Evolutionary conservation across 805 yeast genomes (phyloP).

Genomic region (Maudiozyma pseudohumilis): DNA sequence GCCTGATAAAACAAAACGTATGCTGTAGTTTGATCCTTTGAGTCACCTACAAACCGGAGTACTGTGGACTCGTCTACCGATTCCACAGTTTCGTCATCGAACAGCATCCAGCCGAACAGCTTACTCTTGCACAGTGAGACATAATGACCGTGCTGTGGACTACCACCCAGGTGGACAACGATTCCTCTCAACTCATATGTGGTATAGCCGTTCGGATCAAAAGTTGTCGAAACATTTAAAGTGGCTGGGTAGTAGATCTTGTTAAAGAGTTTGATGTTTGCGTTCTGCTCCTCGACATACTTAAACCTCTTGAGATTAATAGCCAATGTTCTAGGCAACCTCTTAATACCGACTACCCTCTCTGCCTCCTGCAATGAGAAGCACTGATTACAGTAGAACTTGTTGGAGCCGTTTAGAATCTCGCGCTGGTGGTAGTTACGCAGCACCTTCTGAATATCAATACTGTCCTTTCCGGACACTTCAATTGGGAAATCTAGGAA

Average conservation of each 20-base stretch:
- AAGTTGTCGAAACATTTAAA: conserved; percentile 51
- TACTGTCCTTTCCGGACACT: conserved; percentile 61
- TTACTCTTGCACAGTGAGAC: conserved; percentile 75
- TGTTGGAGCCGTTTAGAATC: conserved; percentile 74
- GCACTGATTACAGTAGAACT: conserved; percentile 87
- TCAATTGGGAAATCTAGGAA: conserved; percentile 84
- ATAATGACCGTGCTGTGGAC: conserved; percentile 96
- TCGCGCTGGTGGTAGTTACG: conserved; percentile 65
- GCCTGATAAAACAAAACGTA: conserved; percentile 77
- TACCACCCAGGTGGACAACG: conserved; percentile 93
- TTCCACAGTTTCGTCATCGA: conserved; percentile 94
- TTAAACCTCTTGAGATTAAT: conserved; percentile 87
- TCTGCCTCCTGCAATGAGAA: conserved; percentile 89
- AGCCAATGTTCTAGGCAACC: conserved; percentile 68
- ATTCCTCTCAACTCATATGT: conserved; percentile 76
- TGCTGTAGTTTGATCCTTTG: conserved; percentile 82
- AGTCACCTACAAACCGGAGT: conserved; percentile 77
- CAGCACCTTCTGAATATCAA: conserved; percentile 45
- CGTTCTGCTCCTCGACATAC: conserved; percentile 71
- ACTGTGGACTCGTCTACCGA: conserved; percentile 76
- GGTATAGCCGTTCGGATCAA: conserved; percentile 33
- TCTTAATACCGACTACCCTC: conserved; percentile 71
- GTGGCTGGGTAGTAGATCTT: conserved; percentile 71
- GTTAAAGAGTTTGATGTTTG: conserved; percentile 79
- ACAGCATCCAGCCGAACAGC: conserved; percentile 77